A percentile compares a stretch with the other conserved stretches of the same genome.
These are phyloP conservation scores for Trichosanthes truncata DNA, from an alignment of 306 rosid species.

Conservation along the genomic window DNA sequence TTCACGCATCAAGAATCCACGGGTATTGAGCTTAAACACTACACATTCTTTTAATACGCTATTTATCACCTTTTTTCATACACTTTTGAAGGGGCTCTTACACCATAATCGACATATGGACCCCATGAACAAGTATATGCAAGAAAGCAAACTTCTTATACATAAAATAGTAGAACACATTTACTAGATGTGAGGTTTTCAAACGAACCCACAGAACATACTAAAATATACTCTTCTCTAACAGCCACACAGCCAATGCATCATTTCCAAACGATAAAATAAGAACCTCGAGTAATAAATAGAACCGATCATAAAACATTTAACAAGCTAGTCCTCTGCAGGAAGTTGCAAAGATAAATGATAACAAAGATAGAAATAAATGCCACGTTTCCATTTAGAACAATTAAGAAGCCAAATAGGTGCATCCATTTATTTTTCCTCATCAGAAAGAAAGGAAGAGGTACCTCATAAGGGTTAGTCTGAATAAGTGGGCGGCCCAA, in stretches of 20 bases:
- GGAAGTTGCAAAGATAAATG: not conserved
- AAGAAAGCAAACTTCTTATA: not conserved
- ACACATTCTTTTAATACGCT: not conserved
- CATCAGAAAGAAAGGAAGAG: not conserved
- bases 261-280: not conserved
- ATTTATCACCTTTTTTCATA: not conserved
- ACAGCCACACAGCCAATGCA: not conserved
- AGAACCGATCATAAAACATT: not conserved
- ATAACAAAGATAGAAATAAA: not conserved
- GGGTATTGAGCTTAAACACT: not conserved
- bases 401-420: not conserved
- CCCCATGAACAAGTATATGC: not conserved
- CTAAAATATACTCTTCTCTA: not conserved
- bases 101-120: not conserved
- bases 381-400: not conserved
- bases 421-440: not conserved
- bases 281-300: not conserved
- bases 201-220: not conserved
- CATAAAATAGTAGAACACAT: not conserved
- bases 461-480: constrained; percentile 80
- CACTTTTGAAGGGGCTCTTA: no score
- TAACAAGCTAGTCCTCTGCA: not conserved
- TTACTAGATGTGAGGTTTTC: not conserved
- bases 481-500: constrained; percentile 91
- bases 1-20: not conserved